Conservation (phyloP, 495 filamentous ascomycete species). For the Xylaria nigripes region DNA sequence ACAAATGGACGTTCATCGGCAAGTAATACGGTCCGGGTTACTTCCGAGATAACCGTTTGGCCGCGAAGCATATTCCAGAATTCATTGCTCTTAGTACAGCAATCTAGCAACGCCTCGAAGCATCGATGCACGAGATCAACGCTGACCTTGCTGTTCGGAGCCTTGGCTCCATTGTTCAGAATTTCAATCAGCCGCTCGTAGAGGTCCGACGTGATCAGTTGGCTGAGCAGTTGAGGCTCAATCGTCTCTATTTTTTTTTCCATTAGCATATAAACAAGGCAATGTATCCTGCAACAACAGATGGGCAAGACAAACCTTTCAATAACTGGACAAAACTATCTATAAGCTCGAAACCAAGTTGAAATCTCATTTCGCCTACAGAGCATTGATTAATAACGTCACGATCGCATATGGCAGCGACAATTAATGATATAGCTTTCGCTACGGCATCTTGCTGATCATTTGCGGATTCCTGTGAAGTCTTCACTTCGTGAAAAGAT, state of each 20-base stretch:
- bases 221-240: slow-evolving; percentile 10
- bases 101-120: slow-evolving; percentile 58
- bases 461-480: slow-evolving; percentile 8
- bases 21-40: slow-evolving; percentile 36
- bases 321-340: slow-evolving; percentile 36
- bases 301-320: slow-evolving; percentile 26
- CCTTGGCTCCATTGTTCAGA: slow-evolving; percentile 18
- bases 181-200: slow-evolving; percentile 33
- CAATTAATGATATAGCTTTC: slow-evolving; percentile 37
- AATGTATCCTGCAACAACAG: background rate
- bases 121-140: slow-evolving; percentile 41
- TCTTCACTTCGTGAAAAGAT: slow-evolving; percentile 26
- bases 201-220: slow-evolving; percentile 25
- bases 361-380: slow-evolving; percentile 31
- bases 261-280: background rate
- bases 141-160: slow-evolving; percentile 23
- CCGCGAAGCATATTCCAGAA: slow-evolving; percentile 53
- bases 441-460: slow-evolving; percentile 22
- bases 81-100: slow-evolving; percentile 47
- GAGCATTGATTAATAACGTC: slow-evolving; percentile 32
- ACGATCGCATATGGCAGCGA: slow-evolving; percentile 38
- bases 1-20: slow-evolving; percentile 32
- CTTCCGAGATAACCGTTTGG: slow-evolving; percentile 21
- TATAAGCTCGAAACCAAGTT: slow-evolving; percentile 35
- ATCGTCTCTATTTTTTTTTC: slow-evolving; percentile 14